A percentile compares a stretch with the other conserved stretches of the same genome.
Evolutionary conservation across 768 basidiomycete species (phyloP).

Genomic region (Termitomyces titanicus): DNA sequence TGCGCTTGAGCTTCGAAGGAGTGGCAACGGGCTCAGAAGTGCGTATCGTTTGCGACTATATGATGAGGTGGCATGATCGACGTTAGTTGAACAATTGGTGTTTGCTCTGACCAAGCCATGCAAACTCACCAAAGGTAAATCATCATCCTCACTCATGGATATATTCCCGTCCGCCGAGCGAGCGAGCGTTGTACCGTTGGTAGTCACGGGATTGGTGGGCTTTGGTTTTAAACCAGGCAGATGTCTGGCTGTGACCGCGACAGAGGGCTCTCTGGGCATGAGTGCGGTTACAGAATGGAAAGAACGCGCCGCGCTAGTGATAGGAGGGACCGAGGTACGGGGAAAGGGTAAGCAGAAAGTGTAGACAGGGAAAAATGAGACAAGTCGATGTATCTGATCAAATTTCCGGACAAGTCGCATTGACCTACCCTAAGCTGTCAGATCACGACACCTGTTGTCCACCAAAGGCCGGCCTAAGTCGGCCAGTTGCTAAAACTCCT

Average conservation of each 20-base stretch:
- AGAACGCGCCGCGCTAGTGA: constrained; percentile 15
- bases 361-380: constrained; percentile 23
- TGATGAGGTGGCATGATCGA: constrained; percentile 24
- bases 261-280: constrained; percentile 46
- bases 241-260: constrained; percentile 59
- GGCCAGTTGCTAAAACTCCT: neutral
- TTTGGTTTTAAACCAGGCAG: constrained; percentile 43
- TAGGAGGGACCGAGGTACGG: constrained; percentile 6
- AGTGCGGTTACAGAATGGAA: constrained; percentile 20
- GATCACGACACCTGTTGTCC: constrained; percentile 23
- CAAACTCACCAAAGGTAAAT: constrained; percentile 63
- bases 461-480: neutral
- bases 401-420: constrained; percentile 38
- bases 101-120: neutral
- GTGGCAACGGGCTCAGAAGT: constrained; percentile 40
- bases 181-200: constrained; percentile 44
- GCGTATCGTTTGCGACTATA: constrained; percentile 53
- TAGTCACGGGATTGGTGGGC: constrained; percentile 32
- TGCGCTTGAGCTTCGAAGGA: constrained; percentile 50
- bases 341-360: constrained; percentile 16
- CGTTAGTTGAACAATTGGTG: constrained; percentile 13
- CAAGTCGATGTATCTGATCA: constrained; percentile 29
- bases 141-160: constrained; percentile 68
- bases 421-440: constrained; percentile 56
- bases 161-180: constrained; percentile 33